Conservation (phyloP, 176 grass and related monocot species). For the Carex myosuroides region DNA sequence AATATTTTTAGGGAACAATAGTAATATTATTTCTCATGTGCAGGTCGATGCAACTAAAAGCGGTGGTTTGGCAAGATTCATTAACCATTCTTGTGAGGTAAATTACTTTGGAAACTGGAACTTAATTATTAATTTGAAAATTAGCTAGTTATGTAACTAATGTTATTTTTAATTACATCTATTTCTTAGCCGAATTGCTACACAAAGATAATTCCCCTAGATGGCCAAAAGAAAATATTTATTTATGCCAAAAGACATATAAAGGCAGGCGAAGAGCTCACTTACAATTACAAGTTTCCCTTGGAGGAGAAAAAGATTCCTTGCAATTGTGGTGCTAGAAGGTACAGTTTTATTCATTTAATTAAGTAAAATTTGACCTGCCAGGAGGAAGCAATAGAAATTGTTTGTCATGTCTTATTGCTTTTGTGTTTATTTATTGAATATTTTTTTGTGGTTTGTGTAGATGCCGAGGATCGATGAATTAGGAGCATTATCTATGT, state of each 20-base stretch:
- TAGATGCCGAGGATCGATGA: constrained; percentile 98
- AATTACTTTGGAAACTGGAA: constrained; percentile 25
- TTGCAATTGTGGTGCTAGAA: constrained; percentile 84
- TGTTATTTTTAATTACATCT: background rate
- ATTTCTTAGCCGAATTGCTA: constrained; percentile 85
- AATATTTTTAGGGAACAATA: background rate
- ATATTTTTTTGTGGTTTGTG: constrained; percentile 28
- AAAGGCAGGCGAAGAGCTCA: constrained; percentile 82
- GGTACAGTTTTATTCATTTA: constrained; percentile 35
- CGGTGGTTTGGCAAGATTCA: constrained; percentile 93
- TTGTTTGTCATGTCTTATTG: background rate
- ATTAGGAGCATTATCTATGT: constrained; percentile 38
- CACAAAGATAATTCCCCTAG: constrained; percentile 89
- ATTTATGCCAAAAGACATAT: constrained; percentile 95
- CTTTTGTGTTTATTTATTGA: constrained; percentile 17
- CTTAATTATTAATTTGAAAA: background rate
- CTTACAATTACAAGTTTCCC: constrained; percentile 98
- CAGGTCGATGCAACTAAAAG: constrained; percentile 96
- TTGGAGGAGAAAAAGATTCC: constrained; percentile 95
- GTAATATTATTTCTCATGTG: constrained; percentile 13
- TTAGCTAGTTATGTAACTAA: background rate
- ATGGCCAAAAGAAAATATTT: constrained; percentile 98
- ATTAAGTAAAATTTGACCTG: background rate
- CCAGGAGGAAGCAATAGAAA: constrained; percentile 16
- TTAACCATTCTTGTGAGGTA: constrained; percentile 98